phyloP scores from a whole-genome alignment of 345 rosid genomes.

The Moricandia arvensis region DNA sequence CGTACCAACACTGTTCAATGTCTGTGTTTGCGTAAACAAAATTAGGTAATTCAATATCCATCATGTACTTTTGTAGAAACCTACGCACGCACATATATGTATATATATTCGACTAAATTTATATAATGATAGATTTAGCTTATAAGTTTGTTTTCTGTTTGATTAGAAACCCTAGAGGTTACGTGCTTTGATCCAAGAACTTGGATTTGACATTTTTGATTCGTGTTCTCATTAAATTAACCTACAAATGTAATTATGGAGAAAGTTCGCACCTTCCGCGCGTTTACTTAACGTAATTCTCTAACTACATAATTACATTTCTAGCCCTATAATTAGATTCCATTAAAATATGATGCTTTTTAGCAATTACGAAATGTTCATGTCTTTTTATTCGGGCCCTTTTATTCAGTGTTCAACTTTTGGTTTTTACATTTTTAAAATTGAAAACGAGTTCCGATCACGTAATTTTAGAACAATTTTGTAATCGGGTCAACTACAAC shows the following conservation, averaged over 20 bases:
- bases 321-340: not conserved
- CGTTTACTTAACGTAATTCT: slow-evolving; percentile 13
- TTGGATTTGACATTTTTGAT: slow-evolving; percentile 40
- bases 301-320: not conserved
- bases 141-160: slow-evolving; percentile 20
- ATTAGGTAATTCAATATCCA: slow-evolving; percentile 38
- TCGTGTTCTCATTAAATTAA: slow-evolving; percentile 8
- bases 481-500: not conserved
- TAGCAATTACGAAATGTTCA: not conserved
- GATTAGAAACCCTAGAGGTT: slow-evolving; percentile 36
- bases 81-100: slow-evolving; percentile 16
- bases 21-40: slow-evolving; percentile 34
- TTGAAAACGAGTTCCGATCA: not conserved
- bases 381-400: not conserved
- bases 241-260: not conserved
- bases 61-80: slow-evolving; percentile 40
- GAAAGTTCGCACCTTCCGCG: slow-evolving; percentile 10
- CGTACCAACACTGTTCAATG: slow-evolving; percentile 40
- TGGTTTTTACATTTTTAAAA: not conserved
- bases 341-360: too few species aligned
- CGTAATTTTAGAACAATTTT: not conserved
- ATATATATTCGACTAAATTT: not conserved
- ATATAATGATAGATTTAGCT: slow-evolving; percentile 19
- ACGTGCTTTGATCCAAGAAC: slow-evolving; percentile 37
- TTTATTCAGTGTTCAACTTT: not conserved